These are phyloP conservation scores for Xylariaceae sp. DNA, from an alignment of 2,329 filamentous ascomycete genomes.

Conservation along the genomic window DNA sequence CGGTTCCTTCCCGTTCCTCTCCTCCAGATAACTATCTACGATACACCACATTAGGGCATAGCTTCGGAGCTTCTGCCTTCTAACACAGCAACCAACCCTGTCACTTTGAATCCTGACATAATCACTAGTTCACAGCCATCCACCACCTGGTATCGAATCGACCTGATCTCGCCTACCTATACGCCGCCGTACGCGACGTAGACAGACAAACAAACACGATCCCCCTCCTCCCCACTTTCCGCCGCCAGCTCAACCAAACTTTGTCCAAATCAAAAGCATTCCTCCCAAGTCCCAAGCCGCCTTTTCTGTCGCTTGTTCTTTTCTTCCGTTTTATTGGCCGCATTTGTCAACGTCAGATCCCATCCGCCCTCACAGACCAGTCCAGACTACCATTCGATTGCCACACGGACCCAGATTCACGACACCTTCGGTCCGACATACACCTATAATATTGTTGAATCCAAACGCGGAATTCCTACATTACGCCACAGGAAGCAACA, in stretches of 20 bases:
- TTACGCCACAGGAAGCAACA: background rate
- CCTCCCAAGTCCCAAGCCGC: background rate
- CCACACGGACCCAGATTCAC: background rate
- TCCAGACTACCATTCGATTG: conserved; percentile 7
- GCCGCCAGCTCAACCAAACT: background rate
- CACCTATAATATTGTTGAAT: background rate
- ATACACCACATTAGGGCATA: no score
- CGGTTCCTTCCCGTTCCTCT: background rate
- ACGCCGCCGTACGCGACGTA: no score
- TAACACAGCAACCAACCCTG: no score
- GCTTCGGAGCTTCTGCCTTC: no score
- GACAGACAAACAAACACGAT: background rate
- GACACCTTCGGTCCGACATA: background rate
- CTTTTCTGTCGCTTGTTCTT: background rate
- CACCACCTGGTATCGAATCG: no score
- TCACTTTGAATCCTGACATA: background rate
- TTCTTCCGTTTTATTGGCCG: conserved; percentile 4
- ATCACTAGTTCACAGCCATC: background rate
- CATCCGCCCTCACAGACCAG: conserved; percentile 1
- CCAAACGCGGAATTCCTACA: background rate
- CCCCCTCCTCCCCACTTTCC: background rate
- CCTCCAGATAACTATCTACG: background rate
- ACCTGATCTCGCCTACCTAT: no score
- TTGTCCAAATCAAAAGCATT: background rate
- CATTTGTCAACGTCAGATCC: conserved; percentile 1